phyloP scores from a whole-genome alignment of 768 basidiomycete genomes.

The Mycena leptocephala region DNA sequence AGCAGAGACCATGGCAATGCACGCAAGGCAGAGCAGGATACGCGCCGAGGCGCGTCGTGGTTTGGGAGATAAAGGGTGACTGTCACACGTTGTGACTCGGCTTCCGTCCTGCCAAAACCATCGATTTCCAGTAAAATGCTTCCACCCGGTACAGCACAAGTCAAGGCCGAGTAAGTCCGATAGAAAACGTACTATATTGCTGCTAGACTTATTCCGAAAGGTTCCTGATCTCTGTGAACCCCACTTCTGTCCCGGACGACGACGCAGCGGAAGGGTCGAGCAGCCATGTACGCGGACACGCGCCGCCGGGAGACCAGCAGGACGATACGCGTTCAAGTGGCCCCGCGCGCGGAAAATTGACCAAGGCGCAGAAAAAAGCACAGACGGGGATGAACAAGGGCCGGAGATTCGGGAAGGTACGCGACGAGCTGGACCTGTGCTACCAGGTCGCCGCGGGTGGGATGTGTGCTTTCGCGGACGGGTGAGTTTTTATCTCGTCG shows the following conservation, averaged over 20 bases:
- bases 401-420: constrained; percentile 81
- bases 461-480: constrained; percentile 79
- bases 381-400: constrained; percentile 89
- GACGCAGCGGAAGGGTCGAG: constrained; percentile 78
- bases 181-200: not conserved
- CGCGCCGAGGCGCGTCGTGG: not conserved
- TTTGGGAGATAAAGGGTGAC: not conserved
- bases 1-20: constrained; percentile 70
- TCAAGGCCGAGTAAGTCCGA: constrained; percentile 66
- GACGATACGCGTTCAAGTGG: constrained; percentile 43
- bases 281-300: constrained; percentile 49
- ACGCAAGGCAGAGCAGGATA: not conserved
- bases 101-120: not conserved
- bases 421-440: constrained; percentile 89
- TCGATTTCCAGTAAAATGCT: constrained; percentile 19
- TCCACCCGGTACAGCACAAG: constrained; percentile 65
- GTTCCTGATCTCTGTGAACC: constrained; percentile 54
- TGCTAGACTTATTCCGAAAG: constrained; percentile 43
- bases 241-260: constrained; percentile 60
- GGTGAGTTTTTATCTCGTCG: constrained; percentile 58
- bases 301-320: constrained; percentile 39
- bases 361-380: constrained; percentile 81
- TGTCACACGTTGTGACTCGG: not conserved
- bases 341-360: constrained; percentile 54
- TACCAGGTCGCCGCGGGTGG: constrained; percentile 82